Base-by-base conservation (phyloP, 2,329 filamentous ascomycete genomes). In the Epichloe typhina region DNA sequence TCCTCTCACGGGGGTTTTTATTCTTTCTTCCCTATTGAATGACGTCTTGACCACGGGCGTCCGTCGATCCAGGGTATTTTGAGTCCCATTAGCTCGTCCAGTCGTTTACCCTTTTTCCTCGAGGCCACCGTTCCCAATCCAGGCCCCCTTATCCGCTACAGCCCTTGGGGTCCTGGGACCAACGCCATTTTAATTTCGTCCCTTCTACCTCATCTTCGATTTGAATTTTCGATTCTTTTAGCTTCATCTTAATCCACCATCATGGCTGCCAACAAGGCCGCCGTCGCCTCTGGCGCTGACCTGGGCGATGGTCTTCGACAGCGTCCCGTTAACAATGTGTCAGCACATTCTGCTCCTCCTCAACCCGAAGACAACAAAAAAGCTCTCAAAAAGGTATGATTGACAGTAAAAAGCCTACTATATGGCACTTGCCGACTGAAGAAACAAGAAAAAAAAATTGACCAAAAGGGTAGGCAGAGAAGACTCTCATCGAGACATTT, bases 311-410 rank as follows among this genome's bases (percentile, higher is more conserved):
- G 73, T 56, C 71, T 77, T 54, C 73, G 80, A 58, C 69, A 79
- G 61, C 77, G 80, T 50, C 71, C 72, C 45, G 70, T 70, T 42
- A 66, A 51, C 54, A 61, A 52, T 66, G 61, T 62, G 53, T 57
- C 68, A 54, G 57, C 66, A 52, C 58, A 64, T 56, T 62, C 66
- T 52, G 59, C 63, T 33, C 55, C 63, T 53, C 57, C 66, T 46
- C 72, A 81, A 61, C 61, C 72, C 26, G 77, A 80, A 56, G 76
- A 83, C 58, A 77, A 77, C 65, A 83, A 82, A 71, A 78, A 78
- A 65, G 21, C n/a, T 19, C 64, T 62, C 53, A 76, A 76, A 65
- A 76, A 81, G 75, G 79, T 81, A 35, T 21, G 26, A 12, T 8
- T 5, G 35, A 15, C 31, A 37, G n/a, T 33, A 5, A 26, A 21